Percentiles rank a stretch among this genome's conserved stretches.
phyloP scores from a whole-genome alignment of 495 filamentous ascomycete species.

The Aspergillus nanangensis region DNA sequence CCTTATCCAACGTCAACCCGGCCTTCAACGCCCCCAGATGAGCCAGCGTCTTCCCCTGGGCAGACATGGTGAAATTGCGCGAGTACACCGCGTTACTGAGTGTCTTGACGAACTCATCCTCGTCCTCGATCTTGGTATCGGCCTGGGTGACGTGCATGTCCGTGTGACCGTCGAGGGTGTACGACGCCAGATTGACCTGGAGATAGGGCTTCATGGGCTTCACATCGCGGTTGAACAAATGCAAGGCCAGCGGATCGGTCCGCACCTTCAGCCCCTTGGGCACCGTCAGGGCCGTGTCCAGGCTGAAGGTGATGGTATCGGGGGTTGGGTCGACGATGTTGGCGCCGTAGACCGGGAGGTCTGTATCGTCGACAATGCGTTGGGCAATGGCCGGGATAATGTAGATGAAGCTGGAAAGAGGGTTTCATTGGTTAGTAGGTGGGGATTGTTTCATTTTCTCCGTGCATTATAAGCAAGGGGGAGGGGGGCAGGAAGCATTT shows the following conservation, averaged over 20 bases:
- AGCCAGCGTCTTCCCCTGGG: constrained; percentile 26
- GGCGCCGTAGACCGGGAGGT: constrained; percentile 32
- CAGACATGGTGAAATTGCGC: constrained; percentile 27
- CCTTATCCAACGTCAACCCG: constrained; percentile 32
- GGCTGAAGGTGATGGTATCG: constrained; percentile 28
- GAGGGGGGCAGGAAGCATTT: too few species aligned
- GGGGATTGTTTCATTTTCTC: too few species aligned
- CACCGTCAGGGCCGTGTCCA: constrained; percentile 30
- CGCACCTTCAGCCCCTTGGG: constrained; percentile 25
- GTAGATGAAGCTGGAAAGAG: constrained; percentile 17
- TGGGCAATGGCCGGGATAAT: constrained; percentile 38
- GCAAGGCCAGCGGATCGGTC: constrained; percentile 29
- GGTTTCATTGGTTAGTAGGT: not conserved
- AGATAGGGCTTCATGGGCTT: constrained; percentile 28
- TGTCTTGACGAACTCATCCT: constrained; percentile 30
- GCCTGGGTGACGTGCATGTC: constrained; percentile 27
- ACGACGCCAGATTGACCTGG: constrained; percentile 24
- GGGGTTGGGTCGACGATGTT: constrained; percentile 30
- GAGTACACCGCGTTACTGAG: constrained; percentile 35
- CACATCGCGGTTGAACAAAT: constrained; percentile 31
- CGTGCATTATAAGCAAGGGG: too few species aligned
- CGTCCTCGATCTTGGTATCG: constrained; percentile 31
- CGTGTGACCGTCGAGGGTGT: constrained; percentile 33
- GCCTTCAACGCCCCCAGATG: constrained; percentile 34
- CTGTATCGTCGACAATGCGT: constrained; percentile 32